Base-by-base conservation (phyloP, 768 basidiomycete species). In the Pulveroboletus sp. region DNA sequence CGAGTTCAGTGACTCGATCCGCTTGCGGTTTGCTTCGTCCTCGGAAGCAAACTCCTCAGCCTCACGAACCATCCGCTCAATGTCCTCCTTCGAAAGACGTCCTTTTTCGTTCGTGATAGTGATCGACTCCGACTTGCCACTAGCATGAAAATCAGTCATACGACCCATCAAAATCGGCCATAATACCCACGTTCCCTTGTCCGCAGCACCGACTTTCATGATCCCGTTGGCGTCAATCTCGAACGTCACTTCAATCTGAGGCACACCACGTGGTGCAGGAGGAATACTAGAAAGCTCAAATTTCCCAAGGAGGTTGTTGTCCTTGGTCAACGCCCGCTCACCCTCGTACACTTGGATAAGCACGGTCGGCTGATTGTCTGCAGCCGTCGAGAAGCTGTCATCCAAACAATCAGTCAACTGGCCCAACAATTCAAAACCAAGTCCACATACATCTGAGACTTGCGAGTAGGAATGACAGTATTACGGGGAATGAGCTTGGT, bases 261-360 rank as follows among this genome's bases (percentile, higher is more conserved):
- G 95, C 45, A 93, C 90, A 67, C 94, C 94, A 55, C 94, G 91
- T 58, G 94, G 94, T 2, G 94, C 89, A 36, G 95, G 93, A 30
- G 95, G 93, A 54, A 98, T 96, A 51, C 89, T 67, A 39, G 82
- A 86, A 35, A 97, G 83, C 72, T 96, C 93, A 69, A 96, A 97
- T 70, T 93, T 93, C 73, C 95, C 94, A 59, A 98, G 87, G 43
- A 87, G 85, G 76, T 96, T 95, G 82, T 96, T 97, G 75, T 97
- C 95, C 83, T 95, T 95, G 57, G 95, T 97, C 63, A 96, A 75
- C 41, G 92, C 83, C 66, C 95, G 93, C 75, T 97, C 94, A 70
- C 94, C 94, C 79, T 97, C 94, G 69, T 77, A 97, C 56, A 98
- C 95, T 72, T 98, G 94, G 71, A 98, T 94, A 42, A 97, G 74